Evolutionary conservation across 169 alveolate genomes (phyloP).

Genomic region (Plasmodium malariae): DNA sequence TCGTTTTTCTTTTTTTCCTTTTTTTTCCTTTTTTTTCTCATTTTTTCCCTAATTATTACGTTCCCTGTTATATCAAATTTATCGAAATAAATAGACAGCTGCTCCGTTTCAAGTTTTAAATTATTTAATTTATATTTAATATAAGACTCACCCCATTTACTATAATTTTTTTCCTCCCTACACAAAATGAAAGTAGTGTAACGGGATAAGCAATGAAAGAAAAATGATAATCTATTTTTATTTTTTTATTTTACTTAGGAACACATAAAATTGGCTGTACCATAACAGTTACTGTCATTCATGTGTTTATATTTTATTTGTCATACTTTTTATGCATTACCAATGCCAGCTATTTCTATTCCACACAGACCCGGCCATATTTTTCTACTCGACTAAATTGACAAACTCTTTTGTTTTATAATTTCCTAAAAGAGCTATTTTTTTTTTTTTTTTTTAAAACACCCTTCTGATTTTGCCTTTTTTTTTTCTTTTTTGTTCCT

Average conservation of each 20-base stretch:
- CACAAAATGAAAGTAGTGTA: background rate
- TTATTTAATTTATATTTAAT: slow-evolving; percentile 37
- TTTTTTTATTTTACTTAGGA: background rate
- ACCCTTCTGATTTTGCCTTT: too few relatives aligned
- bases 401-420: too few relatives aligned
- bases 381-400: background rate
- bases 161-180: slow-evolving; percentile 68
- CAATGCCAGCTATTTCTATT: slow-evolving; percentile 73
- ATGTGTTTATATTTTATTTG: background rate
- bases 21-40: background rate
- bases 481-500: too few relatives aligned
- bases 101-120: slow-evolving; percentile 44
- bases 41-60: slow-evolving; percentile 18
- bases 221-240: background rate
- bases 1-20: background rate
- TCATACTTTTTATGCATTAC: background rate
- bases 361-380: slow-evolving; percentile 70
- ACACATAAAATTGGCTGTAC: too few relatives aligned
- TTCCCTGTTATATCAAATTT: slow-evolving; percentile 32
- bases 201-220: background rate
- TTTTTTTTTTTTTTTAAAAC: too few relatives aligned
- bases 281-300: background rate
- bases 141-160: slow-evolving; percentile 61
- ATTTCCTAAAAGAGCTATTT: too few relatives aligned
- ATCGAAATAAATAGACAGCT: slow-evolving; percentile 24